Base-by-base conservation (phyloP, 75 land plant genomes). In the Ceratopteris richardii region DNA sequence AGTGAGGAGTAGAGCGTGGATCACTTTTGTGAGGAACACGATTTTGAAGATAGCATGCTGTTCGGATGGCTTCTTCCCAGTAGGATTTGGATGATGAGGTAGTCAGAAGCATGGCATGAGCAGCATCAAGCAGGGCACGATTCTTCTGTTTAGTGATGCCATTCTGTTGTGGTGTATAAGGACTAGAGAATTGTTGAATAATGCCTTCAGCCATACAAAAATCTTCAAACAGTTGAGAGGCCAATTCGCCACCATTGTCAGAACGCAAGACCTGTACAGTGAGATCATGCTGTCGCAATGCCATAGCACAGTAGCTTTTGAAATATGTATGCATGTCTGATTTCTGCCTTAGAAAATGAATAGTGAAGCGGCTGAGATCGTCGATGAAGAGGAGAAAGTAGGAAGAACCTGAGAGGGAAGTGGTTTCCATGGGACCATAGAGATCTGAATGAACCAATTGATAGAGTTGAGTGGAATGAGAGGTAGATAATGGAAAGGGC, bases 1-100 rank as follows among this genome's bases (percentile, higher is more conserved):
- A n/a, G n/a, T n/a, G n/a, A n/a, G n/a, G n/a, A n/a, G n/a, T n/a
- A n/a, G n/a, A n/a, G n/a, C n/a, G n/a, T n/a, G 31, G 23, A 28
- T 66, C 12, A 50, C 43, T 64, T 27, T 21, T 56, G 51, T 41
- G 39, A 12, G 71, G 69, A 3, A 70, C 33, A 17, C 66, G 21
- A 42, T 80, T 70, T 18, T 59, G 63, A 2, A 70, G 46, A 51
- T 56, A 67, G 0, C 57, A 25, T 20, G 63, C 66, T 22, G 67
- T 70, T 20, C 13, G 52, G 58, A 75, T 59, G 0, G 64, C 67
- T 64, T 75, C 82, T 3, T 56, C 75, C 79, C 67, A 66, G 56
- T 61, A 71, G 25, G 30, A 17, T 44, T 13, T n/a, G 1, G 54
- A 59, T 6, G 75, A 56, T 61, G 67, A 52, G 24, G 52, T 70